phyloP scores from a whole-genome alignment of 2,329 filamentous ascomycete species.

The Xylaria sp. region DNA sequence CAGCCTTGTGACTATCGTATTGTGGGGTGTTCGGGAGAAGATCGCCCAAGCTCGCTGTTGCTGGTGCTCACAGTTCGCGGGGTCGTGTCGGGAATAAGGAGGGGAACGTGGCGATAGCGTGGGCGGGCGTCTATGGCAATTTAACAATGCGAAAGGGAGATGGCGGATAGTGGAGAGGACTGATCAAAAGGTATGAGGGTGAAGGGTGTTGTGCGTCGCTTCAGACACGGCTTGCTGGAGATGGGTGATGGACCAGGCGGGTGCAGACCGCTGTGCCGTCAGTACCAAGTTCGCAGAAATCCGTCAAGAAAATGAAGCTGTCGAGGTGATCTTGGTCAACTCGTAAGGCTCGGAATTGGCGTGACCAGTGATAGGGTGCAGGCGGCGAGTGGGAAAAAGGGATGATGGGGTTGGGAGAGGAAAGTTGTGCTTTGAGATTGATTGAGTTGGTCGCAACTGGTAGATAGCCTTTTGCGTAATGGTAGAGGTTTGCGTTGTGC shows the following conservation, averaged over 20 bases:
- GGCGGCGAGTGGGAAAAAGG: conserved; percentile 11
- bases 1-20: conserved; percentile 43
- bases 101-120: conserved; percentile 13
- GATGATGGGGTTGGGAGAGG: conserved; percentile 25
- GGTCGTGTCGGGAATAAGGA: conserved; percentile 15
- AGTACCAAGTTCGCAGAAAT: conserved; percentile 33
- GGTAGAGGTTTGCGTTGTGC: conserved; percentile 33
- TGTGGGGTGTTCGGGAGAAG: conserved; percentile 29
- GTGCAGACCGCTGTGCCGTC: conserved; percentile 48
- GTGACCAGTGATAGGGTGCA: conserved; percentile 8
- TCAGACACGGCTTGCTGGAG: conserved; percentile 39
- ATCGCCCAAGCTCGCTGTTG: conserved; percentile 27
- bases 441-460: conserved; percentile 27
- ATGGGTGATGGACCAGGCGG: conserved; percentile 44
- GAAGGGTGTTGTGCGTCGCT: conserved; percentile 29
- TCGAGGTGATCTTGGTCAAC: conserved; percentile 1
- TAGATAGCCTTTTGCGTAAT: conserved; percentile 36
- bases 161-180: conserved; percentile 8
- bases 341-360: conserved; percentile 10
- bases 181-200: conserved; percentile 27
- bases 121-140: conserved; percentile 9
- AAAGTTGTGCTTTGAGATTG: conserved; percentile 22
- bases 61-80: conserved; percentile 30
- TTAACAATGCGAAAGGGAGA: conserved; percentile 2
- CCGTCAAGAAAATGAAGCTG: conserved; percentile 17